Base-by-base conservation (phyloP, 2,329 filamentous ascomycete species). In the Hortaea sp. region DNA sequence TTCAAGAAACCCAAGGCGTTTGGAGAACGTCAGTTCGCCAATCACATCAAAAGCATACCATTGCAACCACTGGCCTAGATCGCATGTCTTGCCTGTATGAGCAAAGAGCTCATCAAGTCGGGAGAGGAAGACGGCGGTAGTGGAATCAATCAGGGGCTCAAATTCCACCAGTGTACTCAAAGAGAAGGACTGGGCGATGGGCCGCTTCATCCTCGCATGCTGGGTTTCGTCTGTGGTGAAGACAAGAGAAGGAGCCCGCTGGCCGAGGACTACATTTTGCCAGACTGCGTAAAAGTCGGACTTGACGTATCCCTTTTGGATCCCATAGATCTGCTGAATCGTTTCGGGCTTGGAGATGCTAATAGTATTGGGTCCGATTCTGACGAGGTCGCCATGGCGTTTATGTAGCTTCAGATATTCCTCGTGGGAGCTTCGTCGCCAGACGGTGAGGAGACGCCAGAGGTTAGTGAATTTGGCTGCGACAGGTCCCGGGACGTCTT, bases 1-100 rank as follows among this genome's bases (percentile, higher is more conserved):
- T 42, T 55, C 51, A 5, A 57, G 29, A 39, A 56, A 57, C 5
- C 53, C 55, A 10, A 56, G 46, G 4, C 50, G 48, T 41, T 52
- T 50, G 3, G 45, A 48, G 38, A 57, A 57, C 1, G 53, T 57
- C 10, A 57, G 45, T 32, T 49, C 54, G 5, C 83, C 83, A 51
- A 87, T 86, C 7, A 87, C 83, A 59, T 88, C 84, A 57, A 88
- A 88, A 0, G 85, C 84, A 54, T 85, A 88, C 60, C 81, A 88
- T 58, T 88, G 84, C 44, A 88, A 66, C 84, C 84, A 88, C 41
- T 73, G 70, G 2, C 78, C 77, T 39, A 85, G 81, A 59, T 85
- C 76, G 56, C 79, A 84, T 11, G 65, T 62, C 13, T 55, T 54
- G 11, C 64, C 61, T 1, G 66, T 65, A 5, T 53, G 56, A 4